These are phyloP conservation scores for Leccinum obscurum DNA, from an alignment of 768 basidiomycete genomes.

Conservation along the genomic window DNA sequence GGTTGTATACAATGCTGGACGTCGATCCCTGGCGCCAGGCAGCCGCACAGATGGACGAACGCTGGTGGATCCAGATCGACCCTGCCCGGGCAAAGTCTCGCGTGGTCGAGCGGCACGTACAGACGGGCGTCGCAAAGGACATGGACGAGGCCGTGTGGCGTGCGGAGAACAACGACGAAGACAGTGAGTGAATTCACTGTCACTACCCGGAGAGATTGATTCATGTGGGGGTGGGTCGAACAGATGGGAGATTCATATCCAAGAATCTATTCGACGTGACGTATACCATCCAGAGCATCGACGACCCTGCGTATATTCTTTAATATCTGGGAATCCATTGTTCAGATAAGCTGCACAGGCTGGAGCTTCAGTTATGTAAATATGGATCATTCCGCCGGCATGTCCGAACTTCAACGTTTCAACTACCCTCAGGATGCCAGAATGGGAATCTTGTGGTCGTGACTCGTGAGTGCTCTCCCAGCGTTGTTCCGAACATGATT, in stretches of 20 bases:
- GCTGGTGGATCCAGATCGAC: conserved; percentile 72
- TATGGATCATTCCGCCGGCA: neutral
- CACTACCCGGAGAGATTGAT: neutral
- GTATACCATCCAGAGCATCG: conserved; percentile 40
- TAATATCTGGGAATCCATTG: neutral
- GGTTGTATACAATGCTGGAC: conserved; percentile 82
- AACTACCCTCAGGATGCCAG: neutral
- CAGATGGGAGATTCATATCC: conserved; percentile 46
- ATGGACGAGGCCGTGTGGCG: conserved; percentile 65
- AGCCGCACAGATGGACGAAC: conserved; percentile 66
- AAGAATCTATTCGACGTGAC: conserved; percentile 43
- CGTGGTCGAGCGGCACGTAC: conserved; percentile 72
- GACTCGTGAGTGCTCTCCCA: neutral
- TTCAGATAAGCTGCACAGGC: neutral
- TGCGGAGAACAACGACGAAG: conserved; percentile 72
- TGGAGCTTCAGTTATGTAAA: neutral
- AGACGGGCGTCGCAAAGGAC: conserved; percentile 70
- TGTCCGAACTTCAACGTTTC: neutral
- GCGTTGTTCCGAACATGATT: neutral
- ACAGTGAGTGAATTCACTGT: conserved; percentile 48
- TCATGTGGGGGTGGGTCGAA: neutral
- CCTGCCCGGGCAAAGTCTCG: conserved; percentile 54
- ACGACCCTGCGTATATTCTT: conserved; percentile 36
- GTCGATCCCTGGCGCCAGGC: conserved; percentile 72
- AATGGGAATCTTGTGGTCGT: neutral